Conservation (phyloP, 78 protist genomes). For the Chrysochromulina tobinii region DNA sequence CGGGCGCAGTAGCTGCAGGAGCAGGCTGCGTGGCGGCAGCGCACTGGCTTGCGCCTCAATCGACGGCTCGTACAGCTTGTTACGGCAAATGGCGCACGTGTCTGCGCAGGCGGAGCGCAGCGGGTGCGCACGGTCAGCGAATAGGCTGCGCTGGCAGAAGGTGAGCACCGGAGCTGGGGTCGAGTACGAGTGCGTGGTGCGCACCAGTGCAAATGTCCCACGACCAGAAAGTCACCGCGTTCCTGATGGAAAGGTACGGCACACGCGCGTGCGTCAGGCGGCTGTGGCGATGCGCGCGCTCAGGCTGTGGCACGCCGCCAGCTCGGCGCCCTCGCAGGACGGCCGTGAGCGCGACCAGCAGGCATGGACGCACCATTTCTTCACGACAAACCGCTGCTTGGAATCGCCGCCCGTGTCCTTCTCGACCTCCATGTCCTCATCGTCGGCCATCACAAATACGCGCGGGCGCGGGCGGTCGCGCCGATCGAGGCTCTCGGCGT, state of each 20-base stretch:
- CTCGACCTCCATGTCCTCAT: background rate
- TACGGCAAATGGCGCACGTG: slow-evolving; percentile 24
- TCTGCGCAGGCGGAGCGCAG: background rate
- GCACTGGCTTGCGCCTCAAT: background rate
- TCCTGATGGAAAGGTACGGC: background rate
- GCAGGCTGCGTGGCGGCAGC: background rate
- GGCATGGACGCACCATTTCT: background rate
- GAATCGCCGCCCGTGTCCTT: background rate
- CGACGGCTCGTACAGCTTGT: background rate
- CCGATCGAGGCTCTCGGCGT: too few relatives aligned
- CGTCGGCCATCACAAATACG: background rate
- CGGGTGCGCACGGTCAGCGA: background rate
- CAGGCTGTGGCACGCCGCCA: too few relatives aligned
- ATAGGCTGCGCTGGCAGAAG: background rate
- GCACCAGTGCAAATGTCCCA: slow-evolving; percentile 19
- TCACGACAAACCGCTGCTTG: background rate
- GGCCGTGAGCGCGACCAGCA: too few relatives aligned
- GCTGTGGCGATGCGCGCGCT: too few relatives aligned
- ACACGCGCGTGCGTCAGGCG: too few relatives aligned
- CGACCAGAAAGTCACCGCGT: slow-evolving; percentile 8
- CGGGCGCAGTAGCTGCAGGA: too few relatives aligned
- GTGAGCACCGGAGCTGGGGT: background rate
- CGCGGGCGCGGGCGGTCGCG: too few relatives aligned
- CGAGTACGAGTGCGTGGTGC: background rate
- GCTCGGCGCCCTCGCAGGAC: too few relatives aligned